Evolutionary conservation across 139 green algal species (phyloP).

Genomic region (Spirogloea muscicola): DNA sequence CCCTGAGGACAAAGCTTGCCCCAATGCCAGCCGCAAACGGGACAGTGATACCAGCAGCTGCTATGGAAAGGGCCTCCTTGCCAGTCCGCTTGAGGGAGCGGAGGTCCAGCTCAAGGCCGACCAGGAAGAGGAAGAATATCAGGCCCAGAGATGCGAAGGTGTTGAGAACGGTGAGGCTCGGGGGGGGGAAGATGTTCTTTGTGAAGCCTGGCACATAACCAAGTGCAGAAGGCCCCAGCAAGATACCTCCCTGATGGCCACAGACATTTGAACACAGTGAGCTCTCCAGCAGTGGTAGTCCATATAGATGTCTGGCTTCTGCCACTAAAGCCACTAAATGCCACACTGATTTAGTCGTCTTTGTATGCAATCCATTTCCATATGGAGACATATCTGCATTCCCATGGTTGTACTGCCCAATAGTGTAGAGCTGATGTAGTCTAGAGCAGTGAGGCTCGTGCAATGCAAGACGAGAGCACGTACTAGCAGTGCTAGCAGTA

Average conservation of each 20-base stretch:
- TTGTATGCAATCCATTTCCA: background rate
- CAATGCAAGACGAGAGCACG: too few species aligned
- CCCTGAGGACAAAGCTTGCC: constrained; percentile 22
- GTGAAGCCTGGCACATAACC: constrained; percentile 39
- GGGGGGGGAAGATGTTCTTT: constrained; percentile 16
- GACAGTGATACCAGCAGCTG: constrained; percentile 43
- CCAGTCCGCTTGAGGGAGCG: constrained; percentile 23
- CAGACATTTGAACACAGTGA: background rate
- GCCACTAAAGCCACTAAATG: background rate
- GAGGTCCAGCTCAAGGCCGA: constrained; percentile 54
- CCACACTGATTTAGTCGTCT: background rate
- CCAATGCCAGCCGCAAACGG: constrained; percentile 50
- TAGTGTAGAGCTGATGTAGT: too few species aligned
- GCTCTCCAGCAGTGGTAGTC: too few species aligned
- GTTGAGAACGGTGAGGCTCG: constrained; percentile 17
- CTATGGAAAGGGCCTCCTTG: constrained; percentile 35
- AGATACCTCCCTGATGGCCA: constrained; percentile 28
- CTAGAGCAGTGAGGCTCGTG: too few species aligned
- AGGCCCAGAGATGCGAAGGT: constrained; percentile 51
- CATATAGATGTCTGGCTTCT: too few species aligned
- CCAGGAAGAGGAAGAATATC: constrained; percentile 56
- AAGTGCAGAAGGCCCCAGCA: constrained; percentile 34
- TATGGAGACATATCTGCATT: constrained; percentile 4
- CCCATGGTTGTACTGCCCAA: background rate
- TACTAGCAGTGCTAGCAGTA: too few species aligned